These are phyloP conservation scores for Lachnellula subtilissima DNA, from an alignment of 2,329 filamentous ascomycete species.

Conservation along the genomic window DNA sequence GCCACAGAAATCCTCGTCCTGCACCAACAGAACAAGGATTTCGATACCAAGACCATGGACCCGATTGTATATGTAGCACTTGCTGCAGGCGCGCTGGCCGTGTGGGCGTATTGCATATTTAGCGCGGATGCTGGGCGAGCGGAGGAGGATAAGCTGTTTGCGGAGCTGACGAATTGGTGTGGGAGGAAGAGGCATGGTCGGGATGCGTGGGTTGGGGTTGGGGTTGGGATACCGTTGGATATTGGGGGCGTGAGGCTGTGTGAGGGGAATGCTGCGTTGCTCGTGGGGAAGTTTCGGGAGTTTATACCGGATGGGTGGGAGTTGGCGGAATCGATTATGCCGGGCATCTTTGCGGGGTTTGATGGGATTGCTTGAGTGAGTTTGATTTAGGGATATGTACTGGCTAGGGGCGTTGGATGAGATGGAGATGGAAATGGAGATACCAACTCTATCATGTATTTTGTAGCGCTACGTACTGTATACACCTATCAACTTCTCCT, in stretches of 20 bases:
- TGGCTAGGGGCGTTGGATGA: neutral
- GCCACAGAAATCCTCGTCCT: slow-evolving; percentile 31
- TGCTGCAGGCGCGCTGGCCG: slow-evolving; percentile 30
- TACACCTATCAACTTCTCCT: too few species aligned
- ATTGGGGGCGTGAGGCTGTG: slow-evolving; percentile 33
- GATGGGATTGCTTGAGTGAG: neutral
- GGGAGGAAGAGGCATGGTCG: slow-evolving; percentile 12
- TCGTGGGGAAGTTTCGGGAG: slow-evolving; percentile 2
- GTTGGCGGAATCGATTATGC: neutral
- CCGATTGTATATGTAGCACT: slow-evolving; percentile 34
- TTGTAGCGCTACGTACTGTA: too few species aligned
- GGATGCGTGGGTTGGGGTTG: slow-evolving; percentile 21
- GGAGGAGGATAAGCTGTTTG: slow-evolving; percentile 12
- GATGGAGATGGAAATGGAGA: too few species aligned
- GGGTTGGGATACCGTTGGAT: slow-evolving; percentile 10
- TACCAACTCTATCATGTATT: too few species aligned
- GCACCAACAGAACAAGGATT: slow-evolving; percentile 10
- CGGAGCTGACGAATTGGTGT: slow-evolving; percentile 28
- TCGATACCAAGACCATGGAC: slow-evolving; percentile 22
- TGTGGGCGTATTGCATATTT: slow-evolving; percentile 36
- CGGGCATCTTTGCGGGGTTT: neutral
- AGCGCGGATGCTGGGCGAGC: slow-evolving; percentile 7
- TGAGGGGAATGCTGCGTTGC: slow-evolving; percentile 24
- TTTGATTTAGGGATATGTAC: neutral
- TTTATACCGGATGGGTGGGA: slow-evolving; percentile 6